Base-by-base conservation (phyloP, 352 stramenopile species). In the Pythium phragmiticola region DNA sequence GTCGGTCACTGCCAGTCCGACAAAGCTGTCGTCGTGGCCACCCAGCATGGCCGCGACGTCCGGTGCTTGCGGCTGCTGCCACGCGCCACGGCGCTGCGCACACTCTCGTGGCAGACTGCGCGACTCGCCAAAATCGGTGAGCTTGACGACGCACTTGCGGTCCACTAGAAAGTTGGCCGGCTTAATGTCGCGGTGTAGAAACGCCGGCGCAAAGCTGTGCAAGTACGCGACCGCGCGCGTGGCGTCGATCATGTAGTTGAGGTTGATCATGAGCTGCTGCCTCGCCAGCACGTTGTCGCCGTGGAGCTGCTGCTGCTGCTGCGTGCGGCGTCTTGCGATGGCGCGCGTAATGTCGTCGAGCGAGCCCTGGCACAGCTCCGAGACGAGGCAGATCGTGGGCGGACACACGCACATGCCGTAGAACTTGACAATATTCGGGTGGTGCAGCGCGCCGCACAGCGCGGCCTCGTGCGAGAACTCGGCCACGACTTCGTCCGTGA, bases 381-480 rank as follows among this genome's bases (percentile, higher is more conserved):
- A 88, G 1, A 94, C 78, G 1, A 94, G 52, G 37, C 80, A 90
- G 34, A 94, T 85, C 12, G 82, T 90, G 1, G 84, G 81, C 13
- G 83, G 83, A 19, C 72, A 88, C 14, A 94, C 78, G 51, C 86
- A 95, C 78, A 95, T 88, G 23, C 84, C 86, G 48, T 90, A 88
- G 66, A 95, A 95, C 57, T 76, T 81, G 60, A 91, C 78, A 46
- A 95, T 84, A 63, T 95, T 95, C 1, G 86, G 81, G 53, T 94
- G 84, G 37, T 85, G 68, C 5, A 94, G 69, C 16, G 81, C 74
- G 7, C 80, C 77, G 60, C 81, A 94, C 8, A 94, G 63, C 3
- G 82, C 85, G 9, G 83, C 85, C 59, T 92, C 85, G 28, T 94
- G 83, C 4, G 83, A 92, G 48, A 92, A 94, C 57, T 85, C 82